A percentile compares a stretch with the other conserved stretches of the same genome.
Conservation (phyloP, 2,329 filamentous ascomycete genomes). For the Colletotrichum sp. region DNA sequence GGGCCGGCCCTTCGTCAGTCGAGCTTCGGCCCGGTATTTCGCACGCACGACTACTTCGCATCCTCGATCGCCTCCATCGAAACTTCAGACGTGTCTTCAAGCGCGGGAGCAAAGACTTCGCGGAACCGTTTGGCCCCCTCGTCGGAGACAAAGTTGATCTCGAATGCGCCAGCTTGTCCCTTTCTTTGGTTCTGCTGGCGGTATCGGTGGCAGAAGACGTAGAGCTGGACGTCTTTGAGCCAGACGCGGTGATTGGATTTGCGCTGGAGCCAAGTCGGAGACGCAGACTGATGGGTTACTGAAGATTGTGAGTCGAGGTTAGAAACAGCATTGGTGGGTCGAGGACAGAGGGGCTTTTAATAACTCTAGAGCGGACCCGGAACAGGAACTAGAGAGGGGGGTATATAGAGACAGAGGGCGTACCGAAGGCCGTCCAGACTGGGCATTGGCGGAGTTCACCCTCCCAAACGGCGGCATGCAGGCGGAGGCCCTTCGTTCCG, state of each 20-base stretch:
- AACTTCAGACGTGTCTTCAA: not conserved
- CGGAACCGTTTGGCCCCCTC: slow-evolving; percentile 46
- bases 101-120: slow-evolving; percentile 39
- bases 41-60: not conserved
- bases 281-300: slow-evolving; percentile 60
- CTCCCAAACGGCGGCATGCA: slow-evolving; percentile 62
- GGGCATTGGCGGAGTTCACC: slow-evolving; percentile 60
- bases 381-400: not conserved
- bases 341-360: not conserved
- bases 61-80: not conserved
- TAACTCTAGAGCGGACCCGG: not conserved
- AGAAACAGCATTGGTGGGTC: not conserved
- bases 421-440: slow-evolving; percentile 70
- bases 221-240: slow-evolving; percentile 60
- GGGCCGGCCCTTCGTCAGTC: not conserved
- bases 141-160: slow-evolving; percentile 53
- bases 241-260: slow-evolving; percentile 52
- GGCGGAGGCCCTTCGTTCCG: slow-evolving; percentile 52
- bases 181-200: slow-evolving; percentile 57
- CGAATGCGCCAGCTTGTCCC: slow-evolving; percentile 52
- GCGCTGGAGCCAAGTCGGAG: slow-evolving; percentile 56
- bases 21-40: not conserved
- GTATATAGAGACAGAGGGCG: slow-evolving; percentile 17
- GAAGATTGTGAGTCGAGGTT: not conserved
- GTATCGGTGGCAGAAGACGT: slow-evolving; percentile 65